Conservation (phyloP, 2,329 filamentous ascomycete species). For the Penicillium glabrum region DNA sequence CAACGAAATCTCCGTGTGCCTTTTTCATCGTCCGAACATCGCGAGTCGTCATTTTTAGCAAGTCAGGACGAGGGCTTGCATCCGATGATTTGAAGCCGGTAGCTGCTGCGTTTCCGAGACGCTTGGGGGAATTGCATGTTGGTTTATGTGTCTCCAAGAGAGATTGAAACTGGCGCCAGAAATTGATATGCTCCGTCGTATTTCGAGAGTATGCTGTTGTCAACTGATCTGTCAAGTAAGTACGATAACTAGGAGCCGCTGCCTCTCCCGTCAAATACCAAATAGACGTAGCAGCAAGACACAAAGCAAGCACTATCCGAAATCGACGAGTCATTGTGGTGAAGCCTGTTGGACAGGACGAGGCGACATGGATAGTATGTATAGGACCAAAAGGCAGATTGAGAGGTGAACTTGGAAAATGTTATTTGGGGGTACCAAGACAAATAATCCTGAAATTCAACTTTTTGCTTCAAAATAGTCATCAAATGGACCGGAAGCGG, state of each 20-base stretch:
- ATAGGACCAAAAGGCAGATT: neutral
- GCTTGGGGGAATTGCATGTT: constrained; percentile 20
- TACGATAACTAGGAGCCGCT: neutral
- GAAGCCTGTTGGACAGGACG: neutral
- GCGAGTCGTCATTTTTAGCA: constrained; percentile 22
- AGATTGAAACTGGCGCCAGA: constrained; percentile 32
- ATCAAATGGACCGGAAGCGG: neutral
- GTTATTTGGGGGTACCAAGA: neutral
- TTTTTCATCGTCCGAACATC: constrained; percentile 29
- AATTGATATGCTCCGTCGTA: constrained; percentile 15
- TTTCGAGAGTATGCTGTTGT: neutral
- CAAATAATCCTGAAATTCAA: neutral
- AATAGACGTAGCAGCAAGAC: neutral
- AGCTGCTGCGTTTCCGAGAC: constrained; percentile 17
- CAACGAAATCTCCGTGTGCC: constrained; percentile 30
- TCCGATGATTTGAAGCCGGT: constrained; percentile 24
- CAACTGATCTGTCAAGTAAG: neutral
- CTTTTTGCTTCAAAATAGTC: neutral
- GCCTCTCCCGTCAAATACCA: constrained; percentile 1
- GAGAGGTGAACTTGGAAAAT: neutral
- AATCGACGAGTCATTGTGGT: neutral
- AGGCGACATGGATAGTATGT: neutral
- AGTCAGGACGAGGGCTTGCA: constrained; percentile 26
- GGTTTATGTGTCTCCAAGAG: constrained; percentile 25
- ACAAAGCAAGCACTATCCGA: neutral